These are phyloP conservation scores for Pythium monospermum DNA, from an alignment of 352 stramenopile species.

Conservation along the genomic window DNA sequence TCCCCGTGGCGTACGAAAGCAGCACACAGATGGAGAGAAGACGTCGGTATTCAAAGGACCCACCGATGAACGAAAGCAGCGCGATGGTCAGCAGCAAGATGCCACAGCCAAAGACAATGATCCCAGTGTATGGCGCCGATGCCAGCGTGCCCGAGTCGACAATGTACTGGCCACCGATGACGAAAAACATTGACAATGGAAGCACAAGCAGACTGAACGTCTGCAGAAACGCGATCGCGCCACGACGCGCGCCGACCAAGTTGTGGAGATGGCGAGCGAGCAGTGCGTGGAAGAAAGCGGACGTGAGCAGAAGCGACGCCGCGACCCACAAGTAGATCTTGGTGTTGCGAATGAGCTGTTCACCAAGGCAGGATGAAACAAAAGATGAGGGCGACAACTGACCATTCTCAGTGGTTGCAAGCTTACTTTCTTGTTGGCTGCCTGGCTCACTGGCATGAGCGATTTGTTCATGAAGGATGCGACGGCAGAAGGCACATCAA, in stretches of 20 bases:
- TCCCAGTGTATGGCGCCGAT: constrained; percentile 64
- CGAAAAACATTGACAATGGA: constrained; percentile 60
- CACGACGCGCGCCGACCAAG: constrained; percentile 48
- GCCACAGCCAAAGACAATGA: constrained; percentile 58
- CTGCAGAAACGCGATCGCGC: constrained; percentile 60
- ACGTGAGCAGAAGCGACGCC: constrained; percentile 31
- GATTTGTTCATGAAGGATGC: constrained; percentile 49
- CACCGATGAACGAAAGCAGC: constrained; percentile 61
- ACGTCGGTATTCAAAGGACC: constrained; percentile 72
- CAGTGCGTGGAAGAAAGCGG: constrained; percentile 30
- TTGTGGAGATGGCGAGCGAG: constrained; percentile 38
- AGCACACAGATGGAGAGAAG: constrained; percentile 66
- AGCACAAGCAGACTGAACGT: constrained; percentile 62
- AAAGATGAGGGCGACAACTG: too few relatives aligned
- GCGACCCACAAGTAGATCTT: constrained; percentile 35
- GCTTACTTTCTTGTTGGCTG: constrained; percentile 37
- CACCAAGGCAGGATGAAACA: too few relatives aligned
- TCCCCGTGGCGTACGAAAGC: constrained; percentile 47
- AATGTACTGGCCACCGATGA: constrained; percentile 70
- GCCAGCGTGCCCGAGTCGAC: constrained; percentile 56
- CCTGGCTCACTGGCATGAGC: constrained; percentile 25
- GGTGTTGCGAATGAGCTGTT: constrained; percentile 38
- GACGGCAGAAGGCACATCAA: constrained; percentile 37
- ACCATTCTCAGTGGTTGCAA: too few relatives aligned
- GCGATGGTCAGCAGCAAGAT: constrained; percentile 49